A percentile compares a stretch with the other conserved stretches of the same genome.
Evolutionary conservation across 306 rosid species (phyloP).

Genomic region (Rubus parviflorus): DNA sequence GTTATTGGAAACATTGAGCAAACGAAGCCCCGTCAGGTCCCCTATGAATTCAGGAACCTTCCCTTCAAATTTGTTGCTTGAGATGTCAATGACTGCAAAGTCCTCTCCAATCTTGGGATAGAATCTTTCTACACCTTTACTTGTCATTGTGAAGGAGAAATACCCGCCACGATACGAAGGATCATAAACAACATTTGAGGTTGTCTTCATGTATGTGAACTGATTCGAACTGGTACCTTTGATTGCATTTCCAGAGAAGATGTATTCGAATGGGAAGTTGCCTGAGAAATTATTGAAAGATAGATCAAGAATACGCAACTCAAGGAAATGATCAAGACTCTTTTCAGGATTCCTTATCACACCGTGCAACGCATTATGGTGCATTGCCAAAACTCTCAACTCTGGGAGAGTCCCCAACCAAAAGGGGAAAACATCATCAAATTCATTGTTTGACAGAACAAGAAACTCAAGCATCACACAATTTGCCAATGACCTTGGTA

Average conservation of each 20-base stretch:
- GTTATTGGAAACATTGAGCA: background rate
- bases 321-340: background rate
- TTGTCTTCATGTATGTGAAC: background rate
- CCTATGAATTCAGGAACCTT: background rate
- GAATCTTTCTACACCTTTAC: background rate
- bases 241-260: conserved; percentile 3
- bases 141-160: background rate
- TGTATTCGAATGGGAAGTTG: conserved; percentile 2
- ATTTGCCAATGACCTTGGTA: background rate
- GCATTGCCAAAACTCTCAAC: background rate
- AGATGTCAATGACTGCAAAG: conserved; percentile 4
- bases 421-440: background rate
- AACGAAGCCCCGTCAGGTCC: background rate
- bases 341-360: background rate
- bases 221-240: background rate
- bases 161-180: background rate
- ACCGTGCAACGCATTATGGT: background rate
- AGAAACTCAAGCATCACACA: conserved; percentile 1
- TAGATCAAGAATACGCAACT: background rate
- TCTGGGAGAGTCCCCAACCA: background rate
- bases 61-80: background rate
- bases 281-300: conserved; percentile 9
- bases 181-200: background rate
- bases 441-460: background rate
- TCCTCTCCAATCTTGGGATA: background rate